Evolutionary conservation across 352 stramenopile genomes (phyloP).

Genomic region (Ophiocytium majus): DNA sequence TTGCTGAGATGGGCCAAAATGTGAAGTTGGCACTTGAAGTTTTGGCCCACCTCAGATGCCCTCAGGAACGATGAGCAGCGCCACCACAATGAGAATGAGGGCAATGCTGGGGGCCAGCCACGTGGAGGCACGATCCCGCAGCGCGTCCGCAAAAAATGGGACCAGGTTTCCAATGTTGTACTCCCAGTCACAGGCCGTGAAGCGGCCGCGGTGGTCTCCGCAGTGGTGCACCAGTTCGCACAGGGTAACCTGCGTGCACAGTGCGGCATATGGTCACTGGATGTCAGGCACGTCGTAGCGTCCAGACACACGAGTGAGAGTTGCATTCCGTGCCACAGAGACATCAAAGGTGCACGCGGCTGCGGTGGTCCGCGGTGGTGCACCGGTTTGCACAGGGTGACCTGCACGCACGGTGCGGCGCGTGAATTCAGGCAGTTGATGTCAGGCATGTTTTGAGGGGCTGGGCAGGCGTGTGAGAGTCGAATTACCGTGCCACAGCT

Average conservation of each 20-base stretch:
- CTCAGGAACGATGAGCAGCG: conserved; percentile 34
- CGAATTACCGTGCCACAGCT: no score
- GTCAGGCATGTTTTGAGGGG: background rate
- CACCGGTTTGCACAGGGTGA: conserved; percentile 42
- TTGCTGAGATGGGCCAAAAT: no score
- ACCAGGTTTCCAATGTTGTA: conserved; percentile 51
- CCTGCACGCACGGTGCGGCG: conserved; percentile 20
- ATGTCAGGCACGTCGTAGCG: no score
- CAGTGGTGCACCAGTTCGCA: conserved; percentile 47
- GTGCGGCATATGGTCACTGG: no score
- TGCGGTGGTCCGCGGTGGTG: conserved; percentile 37
- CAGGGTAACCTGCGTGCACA: conserved; percentile 30
- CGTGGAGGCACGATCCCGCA: conserved; percentile 20
- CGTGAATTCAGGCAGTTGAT: background rate
- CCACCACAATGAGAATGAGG: conserved; percentile 28
- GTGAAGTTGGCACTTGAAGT: no score
- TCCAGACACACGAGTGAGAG: no score
- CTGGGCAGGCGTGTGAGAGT: no score
- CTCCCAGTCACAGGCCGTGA: conserved; percentile 44
- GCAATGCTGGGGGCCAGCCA: conserved; percentile 21
- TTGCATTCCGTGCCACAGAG: no score
- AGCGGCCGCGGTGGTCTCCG: conserved; percentile 30
- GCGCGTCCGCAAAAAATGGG: conserved; percentile 22
- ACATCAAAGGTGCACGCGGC: no score
- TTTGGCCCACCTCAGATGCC: no score